These are phyloP conservation scores for Dothistroma pini DNA, from an alignment of 2,329 filamentous ascomycete species.

Conservation along the genomic window DNA sequence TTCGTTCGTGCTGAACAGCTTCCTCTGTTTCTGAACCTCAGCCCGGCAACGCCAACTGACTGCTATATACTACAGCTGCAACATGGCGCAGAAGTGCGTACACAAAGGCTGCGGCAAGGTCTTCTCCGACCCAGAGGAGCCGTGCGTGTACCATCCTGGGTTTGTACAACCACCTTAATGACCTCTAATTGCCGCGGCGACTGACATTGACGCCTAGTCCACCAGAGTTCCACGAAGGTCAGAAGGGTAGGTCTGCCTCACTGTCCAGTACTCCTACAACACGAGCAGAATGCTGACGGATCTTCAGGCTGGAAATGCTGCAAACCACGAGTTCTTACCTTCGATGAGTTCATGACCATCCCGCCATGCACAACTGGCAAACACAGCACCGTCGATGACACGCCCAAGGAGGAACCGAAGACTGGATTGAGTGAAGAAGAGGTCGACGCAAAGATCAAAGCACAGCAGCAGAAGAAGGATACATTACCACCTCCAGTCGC, in stretches of 20 bases:
- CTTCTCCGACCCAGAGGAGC: slow-evolving; percentile 76
- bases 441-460: slow-evolving; percentile 33
- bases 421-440: slow-evolving; percentile 28
- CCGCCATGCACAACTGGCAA: slow-evolving; percentile 88
- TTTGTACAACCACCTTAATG: slow-evolving; percentile 19
- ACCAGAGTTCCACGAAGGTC: slow-evolving; percentile 94
- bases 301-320: slow-evolving; percentile 95
- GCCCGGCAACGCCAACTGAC: not conserved
- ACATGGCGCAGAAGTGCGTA: slow-evolving; percentile 81
- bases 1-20: not conserved
- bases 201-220: slow-evolving; percentile 18
- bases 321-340: slow-evolving; percentile 92
- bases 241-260: slow-evolving; percentile 69
- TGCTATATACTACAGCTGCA: not conserved
- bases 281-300: slow-evolving; percentile 4
- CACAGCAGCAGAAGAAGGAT: slow-evolving; percentile 27
- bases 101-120: slow-evolving; percentile 93
- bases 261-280: not conserved
- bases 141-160: slow-evolving; percentile 76
- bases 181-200: slow-evolving; percentile 9
- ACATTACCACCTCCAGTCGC: slow-evolving; percentile 27
- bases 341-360: slow-evolving; percentile 95
- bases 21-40: not conserved
- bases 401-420: slow-evolving; percentile 40
- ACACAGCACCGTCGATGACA: slow-evolving; percentile 83